These are phyloP conservation scores for Phyllosticta citribraziliensis DNA, from an alignment of 2,329 filamentous ascomycete species.

Conservation along the genomic window DNA sequence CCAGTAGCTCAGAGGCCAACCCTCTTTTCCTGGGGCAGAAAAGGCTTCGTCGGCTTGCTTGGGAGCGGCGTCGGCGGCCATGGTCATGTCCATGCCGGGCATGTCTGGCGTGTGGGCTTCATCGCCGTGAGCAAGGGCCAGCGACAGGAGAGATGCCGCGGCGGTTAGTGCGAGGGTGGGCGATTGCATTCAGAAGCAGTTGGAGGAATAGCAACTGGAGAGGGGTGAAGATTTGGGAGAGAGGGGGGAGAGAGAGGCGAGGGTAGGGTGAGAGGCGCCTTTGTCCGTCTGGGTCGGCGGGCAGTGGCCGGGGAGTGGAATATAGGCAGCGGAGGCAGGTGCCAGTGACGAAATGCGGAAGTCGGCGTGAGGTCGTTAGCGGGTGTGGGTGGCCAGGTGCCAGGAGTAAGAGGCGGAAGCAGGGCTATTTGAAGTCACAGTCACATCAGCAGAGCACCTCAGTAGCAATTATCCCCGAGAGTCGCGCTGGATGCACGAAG, in stretches of 20 bases:
- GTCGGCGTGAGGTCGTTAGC: too few species aligned
- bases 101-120: constrained; percentile 15
- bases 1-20: constrained; percentile 47
- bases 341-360: neutral
- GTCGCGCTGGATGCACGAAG: neutral
- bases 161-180: constrained; percentile 17
- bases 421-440: neutral
- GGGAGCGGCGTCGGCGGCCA: constrained; percentile 6
- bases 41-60: constrained; percentile 12
- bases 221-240: neutral
- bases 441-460: neutral
- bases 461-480: neutral
- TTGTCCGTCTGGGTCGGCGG: neutral
- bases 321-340: neutral
- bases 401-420: neutral
- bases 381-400: too few species aligned
- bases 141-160: constrained; percentile 32
- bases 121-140: constrained; percentile 33
- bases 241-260: neutral
- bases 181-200: constrained; percentile 2
- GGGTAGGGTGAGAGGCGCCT: neutral
- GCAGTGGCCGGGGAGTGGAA: neutral
- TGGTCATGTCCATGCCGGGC: constrained; percentile 18
- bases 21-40: constrained; percentile 12
- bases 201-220: neutral